phyloP scores from a whole-genome alignment of 164 flowering plant species.

The Dillenia turbinata region DNA sequence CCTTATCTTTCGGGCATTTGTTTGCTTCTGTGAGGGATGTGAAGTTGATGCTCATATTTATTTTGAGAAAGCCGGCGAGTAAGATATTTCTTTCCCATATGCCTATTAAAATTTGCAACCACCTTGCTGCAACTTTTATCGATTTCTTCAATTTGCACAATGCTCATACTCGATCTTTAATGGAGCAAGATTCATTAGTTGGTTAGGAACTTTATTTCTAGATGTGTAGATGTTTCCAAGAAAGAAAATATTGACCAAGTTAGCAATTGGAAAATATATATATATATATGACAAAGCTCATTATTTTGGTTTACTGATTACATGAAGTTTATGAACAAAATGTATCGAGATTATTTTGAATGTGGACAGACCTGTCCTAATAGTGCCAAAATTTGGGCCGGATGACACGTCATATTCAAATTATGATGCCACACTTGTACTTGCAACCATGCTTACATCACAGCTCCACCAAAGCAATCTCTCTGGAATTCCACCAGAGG shows the following conservation, averaged over 20 bases:
- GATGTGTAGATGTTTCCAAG: too few relatives aligned
- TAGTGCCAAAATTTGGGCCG: conserved; percentile 90
- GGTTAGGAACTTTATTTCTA: too few relatives aligned
- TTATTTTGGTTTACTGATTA: too few relatives aligned
- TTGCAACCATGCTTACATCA: conserved; percentile 88
- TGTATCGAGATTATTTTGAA: too few relatives aligned
- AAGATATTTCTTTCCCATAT: conserved; percentile 27
- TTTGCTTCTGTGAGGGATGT: conserved; percentile 90
- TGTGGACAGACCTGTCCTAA: conserved; percentile 75
- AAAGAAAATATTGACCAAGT: too few relatives aligned
- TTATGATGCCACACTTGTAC: conserved; percentile 85
- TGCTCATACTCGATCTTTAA: not conserved
- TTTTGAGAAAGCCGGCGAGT: conserved; percentile 98
- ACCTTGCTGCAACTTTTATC: too few relatives aligned
- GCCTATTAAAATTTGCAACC: not conserved
- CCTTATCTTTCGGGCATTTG: conserved; percentile 65
- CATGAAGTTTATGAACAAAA: too few relatives aligned
- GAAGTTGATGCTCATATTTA: conserved; percentile 88
- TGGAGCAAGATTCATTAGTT: too few relatives aligned
- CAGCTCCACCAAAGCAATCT: conserved; percentile 58
- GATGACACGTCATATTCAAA: conserved; percentile 69
- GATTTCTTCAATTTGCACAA: too few relatives aligned
- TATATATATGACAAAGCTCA: too few relatives aligned
- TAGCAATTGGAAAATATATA: too few relatives aligned
- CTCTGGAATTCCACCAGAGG: conserved; percentile 35